A percentile compares a stretch with the other conserved stretches of the same genome.
phyloP scores from a whole-genome alignment of 345 rosid species.

The Pugionium dolabratum region DNA sequence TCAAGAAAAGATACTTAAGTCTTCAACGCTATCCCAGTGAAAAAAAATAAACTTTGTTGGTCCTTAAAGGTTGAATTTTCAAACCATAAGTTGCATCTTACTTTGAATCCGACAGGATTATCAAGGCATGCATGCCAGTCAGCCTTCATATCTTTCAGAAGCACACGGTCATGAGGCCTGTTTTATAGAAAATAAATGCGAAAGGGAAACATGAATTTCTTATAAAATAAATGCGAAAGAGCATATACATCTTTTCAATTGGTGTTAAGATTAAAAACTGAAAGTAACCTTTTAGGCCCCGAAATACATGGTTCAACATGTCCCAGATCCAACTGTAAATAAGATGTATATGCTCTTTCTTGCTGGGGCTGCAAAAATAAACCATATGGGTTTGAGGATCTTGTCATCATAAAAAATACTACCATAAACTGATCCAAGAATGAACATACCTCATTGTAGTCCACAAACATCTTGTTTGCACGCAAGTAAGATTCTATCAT shows the following conservation, averaged over 20 bases:
- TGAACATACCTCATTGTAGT: constrained; percentile 66
- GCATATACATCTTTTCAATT: too few relatives aligned
- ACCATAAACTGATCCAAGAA: constrained; percentile 8
- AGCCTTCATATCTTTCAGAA: constrained; percentile 76
- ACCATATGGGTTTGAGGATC: constrained; percentile 5
- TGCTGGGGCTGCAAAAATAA: constrained; percentile 58
- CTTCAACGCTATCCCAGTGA: constrained; percentile 3
- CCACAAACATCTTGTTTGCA: constrained; percentile 87
- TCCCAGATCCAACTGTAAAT: constrained; percentile 65
- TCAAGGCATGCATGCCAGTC: constrained; percentile 92
- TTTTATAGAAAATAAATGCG: constrained; percentile 19
- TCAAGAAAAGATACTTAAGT: constrained; percentile 25
- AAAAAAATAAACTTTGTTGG: background rate
- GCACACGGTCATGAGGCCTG: constrained; percentile 83
- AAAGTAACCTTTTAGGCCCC: constrained; percentile 79
- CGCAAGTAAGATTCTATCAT: constrained; percentile 84
- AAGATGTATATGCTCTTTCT: constrained; percentile 73
- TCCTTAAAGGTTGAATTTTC: background rate
- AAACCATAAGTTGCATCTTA: constrained; percentile 35
- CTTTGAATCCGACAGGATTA: constrained; percentile 79
- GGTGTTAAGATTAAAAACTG: background rate
- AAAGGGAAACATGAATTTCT: constrained; percentile 17
- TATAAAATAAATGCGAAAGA: background rate
- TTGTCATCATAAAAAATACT: constrained; percentile 6
- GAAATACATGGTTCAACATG: constrained; percentile 85